These are phyloP conservation scores for Cymbopogon citratus DNA, from an alignment of 176 grass and related monocot species.

Conservation along the genomic window DNA sequence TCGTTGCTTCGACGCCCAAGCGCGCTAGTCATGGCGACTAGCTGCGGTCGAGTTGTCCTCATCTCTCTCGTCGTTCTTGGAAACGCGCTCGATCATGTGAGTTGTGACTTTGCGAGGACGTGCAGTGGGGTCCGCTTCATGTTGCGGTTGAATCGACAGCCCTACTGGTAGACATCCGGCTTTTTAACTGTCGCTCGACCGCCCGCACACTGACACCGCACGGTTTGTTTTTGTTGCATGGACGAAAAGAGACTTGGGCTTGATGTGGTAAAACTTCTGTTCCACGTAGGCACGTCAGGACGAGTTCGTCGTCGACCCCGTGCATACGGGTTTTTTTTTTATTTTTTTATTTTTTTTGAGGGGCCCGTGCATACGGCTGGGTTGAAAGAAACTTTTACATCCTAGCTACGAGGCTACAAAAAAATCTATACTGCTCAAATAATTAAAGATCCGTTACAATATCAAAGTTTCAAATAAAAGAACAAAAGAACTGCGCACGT, in stretches of 20 bases:
- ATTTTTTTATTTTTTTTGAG: no score
- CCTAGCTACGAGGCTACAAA: not conserved
- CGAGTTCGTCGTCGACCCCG: not conserved
- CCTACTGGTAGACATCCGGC: not conserved
- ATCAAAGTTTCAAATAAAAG: not conserved
- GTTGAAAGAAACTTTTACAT: no score
- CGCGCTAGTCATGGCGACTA: no score
- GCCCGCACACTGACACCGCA: no score
- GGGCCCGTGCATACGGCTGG: no score
- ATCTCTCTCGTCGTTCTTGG: not conserved
- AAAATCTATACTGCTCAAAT: not conserved
- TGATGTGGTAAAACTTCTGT: not conserved
- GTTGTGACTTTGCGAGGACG: not conserved
- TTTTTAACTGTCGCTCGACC: conserved; percentile 3
- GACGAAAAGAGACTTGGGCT: not conserved
- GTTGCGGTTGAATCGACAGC: conserved; percentile 10
- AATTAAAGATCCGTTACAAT: no score
- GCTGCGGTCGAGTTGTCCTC: no score
- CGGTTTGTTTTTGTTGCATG: not conserved
- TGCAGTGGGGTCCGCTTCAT: not conserved
- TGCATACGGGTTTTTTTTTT: no score
- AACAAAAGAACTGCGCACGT: not conserved
- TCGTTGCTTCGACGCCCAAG: not conserved
- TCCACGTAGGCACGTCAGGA: not conserved
- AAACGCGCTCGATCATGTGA: not conserved